Evolutionary conservation across 352 stramenopile species (phyloP), one percentile per base, ranked within the genome.

Genomic region (Phytophthora chlamydospora): DNA sequence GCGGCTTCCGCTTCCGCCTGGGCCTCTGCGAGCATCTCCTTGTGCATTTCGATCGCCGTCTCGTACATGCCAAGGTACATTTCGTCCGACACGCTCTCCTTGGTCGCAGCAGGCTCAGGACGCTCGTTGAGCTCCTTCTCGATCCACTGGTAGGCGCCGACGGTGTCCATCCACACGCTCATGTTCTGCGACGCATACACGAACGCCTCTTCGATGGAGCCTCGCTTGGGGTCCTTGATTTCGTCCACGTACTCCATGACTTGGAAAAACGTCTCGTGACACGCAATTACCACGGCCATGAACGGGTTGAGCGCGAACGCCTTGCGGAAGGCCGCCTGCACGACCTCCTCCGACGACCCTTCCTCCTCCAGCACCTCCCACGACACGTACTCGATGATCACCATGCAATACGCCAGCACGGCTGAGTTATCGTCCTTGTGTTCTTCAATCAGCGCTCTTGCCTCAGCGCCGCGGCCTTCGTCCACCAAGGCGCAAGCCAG

Each of bases 21-120:
- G 1, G 61, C 63, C 44, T 74, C 77, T 7, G 65, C 78, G 29
- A 81, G 33, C 34, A 66, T 66, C 49, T 96, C 87, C 46, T 90
- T 86, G 71, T 91, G 81, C 87, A 96, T 96, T 68, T 93, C 87
- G 7, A 94, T 80, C 1, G 80, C 87, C 5, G 87, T 94, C 61
- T 87, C 66, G 58, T 94, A 96, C 87, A 96, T 96, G 11, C 87
- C 87, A 6, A 96, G 64, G 49, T 85, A 96, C 87, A 96, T 96
- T 57, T 90, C 76, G 33, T 96, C 78, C 1, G 55, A 64, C 34
- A 76, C 82, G 54, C 93, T 31, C 31, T 86, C 66, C 21, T 85
- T 76, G 2, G 67, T 90, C 3, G 78, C 78, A 27, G 66, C 59
- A 39, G 77, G 78, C 21, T 80, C 66, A 0, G 76, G 61, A 6